Conservation (phyloP, 352 stramenopile species). For the Phytopythium boreale region DNA sequence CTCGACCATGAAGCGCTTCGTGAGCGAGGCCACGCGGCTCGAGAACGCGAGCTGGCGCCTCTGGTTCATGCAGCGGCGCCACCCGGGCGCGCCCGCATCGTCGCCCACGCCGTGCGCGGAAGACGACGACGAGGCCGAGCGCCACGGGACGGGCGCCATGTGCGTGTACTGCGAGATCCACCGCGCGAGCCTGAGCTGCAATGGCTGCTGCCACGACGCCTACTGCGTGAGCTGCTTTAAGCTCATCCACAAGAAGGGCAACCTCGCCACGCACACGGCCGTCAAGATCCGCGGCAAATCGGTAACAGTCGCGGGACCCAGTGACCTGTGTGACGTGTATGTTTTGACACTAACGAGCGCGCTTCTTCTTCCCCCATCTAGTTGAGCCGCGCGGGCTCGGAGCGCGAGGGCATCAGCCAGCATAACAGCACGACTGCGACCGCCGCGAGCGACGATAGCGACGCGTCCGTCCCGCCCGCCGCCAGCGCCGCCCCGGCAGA, state of each 20-base stretch:
- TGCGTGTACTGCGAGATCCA: slow-evolving; percentile 86
- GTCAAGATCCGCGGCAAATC: slow-evolving; percentile 48
- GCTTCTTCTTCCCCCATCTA: not conserved
- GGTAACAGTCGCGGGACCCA: no score
- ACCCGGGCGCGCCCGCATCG: not conserved
- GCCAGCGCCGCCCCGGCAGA: slow-evolving; percentile 16
- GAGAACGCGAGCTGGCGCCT: slow-evolving; percentile 85
- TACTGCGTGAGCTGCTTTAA: slow-evolving; percentile 89
- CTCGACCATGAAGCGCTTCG: slow-evolving; percentile 84
- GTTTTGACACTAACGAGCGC: not conserved
- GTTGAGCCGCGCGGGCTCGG: slow-evolving; percentile 10
- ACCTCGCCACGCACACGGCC: slow-evolving; percentile 75
- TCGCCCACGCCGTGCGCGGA: slow-evolving; percentile 10
- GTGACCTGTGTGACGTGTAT: not conserved
- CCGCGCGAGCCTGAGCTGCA: slow-evolving; percentile 63
- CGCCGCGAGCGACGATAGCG: slow-evolving; percentile 19
- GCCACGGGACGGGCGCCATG: slow-evolving; percentile 5
- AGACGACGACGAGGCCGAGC: slow-evolving; percentile 24
- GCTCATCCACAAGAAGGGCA: slow-evolving; percentile 84
- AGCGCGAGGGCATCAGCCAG: slow-evolving; percentile 13
- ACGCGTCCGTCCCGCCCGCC: slow-evolving; percentile 21
- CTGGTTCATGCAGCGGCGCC: slow-evolving; percentile 66
- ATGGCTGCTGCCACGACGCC: slow-evolving; percentile 81
- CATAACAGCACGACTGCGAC: slow-evolving; percentile 21
- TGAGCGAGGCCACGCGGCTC: slow-evolving; percentile 72